Conservation (phyloP, 75 land plant genomes). For the Pinus taeda region DNA sequence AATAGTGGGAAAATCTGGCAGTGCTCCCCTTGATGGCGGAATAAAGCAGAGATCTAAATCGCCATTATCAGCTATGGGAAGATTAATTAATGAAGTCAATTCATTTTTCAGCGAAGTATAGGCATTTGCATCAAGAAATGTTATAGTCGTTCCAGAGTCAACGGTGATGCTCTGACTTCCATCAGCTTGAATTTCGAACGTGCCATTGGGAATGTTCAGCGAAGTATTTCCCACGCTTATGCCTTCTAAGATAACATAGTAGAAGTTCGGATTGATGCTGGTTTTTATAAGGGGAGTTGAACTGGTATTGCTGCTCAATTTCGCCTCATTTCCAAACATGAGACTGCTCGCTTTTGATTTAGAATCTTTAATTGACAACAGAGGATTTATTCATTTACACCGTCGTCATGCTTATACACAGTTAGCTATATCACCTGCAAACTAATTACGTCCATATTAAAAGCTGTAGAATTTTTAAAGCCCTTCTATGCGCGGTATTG, state of each 20-base stretch:
- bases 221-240: conserved; percentile 20
- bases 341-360: conserved; percentile 28
- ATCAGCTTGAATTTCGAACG: neutral
- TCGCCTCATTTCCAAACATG: conserved; percentile 22
- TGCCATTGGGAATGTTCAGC: conserved; percentile 3
- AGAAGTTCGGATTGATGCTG: neutral
- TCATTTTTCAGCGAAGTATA: conserved; percentile 9
- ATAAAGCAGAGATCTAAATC: no score
- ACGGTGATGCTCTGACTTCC: conserved; percentile 19
- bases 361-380: no score
- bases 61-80: no score
- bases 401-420: no score
- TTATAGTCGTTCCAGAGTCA: conserved; percentile 43
- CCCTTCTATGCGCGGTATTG: no score
- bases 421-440: no score
- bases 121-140: conserved; percentile 8
- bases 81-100: neutral
- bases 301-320: neutral
- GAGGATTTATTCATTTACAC: no score
- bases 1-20: conserved; percentile 12
- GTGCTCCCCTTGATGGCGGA: no score
- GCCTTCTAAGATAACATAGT: conserved; percentile 21
- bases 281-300: conserved; percentile 16
- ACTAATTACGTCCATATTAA: no score
- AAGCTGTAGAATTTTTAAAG: no score